These are phyloP conservation scores for Xylona heveae DNA, from an alignment of 495 filamentous ascomycete species.

Conservation along the genomic window DNA sequence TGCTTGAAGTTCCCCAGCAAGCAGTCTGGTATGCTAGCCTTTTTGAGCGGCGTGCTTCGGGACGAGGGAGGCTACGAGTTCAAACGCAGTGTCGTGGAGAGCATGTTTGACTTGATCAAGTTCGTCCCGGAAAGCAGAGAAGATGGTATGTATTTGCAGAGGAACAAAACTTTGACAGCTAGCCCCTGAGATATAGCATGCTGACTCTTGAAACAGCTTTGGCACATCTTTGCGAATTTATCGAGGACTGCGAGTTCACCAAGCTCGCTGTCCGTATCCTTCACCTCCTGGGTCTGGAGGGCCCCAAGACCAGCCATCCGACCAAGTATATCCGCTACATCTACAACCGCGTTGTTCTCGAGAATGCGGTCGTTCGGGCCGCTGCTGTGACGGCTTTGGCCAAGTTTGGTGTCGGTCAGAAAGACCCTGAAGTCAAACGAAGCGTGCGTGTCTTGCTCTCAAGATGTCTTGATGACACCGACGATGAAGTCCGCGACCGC, in stretches of 20 bases:
- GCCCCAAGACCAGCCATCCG: constrained; percentile 83
- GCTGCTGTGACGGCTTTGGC: constrained; percentile 89
- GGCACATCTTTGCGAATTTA: constrained; percentile 94
- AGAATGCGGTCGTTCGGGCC: constrained; percentile 89
- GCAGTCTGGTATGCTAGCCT: constrained; percentile 91
- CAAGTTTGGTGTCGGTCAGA: constrained; percentile 94
- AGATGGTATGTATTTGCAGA: constrained; percentile 35
- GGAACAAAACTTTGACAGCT: no score
- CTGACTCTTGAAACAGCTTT: constrained; percentile 36
- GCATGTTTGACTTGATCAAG: constrained; percentile 98
- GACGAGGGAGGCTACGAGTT: constrained; percentile 98
- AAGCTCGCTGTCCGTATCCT: constrained; percentile 92
- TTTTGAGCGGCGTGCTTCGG: constrained; percentile 82
- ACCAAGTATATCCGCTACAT: constrained; percentile 99
- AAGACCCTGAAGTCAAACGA: constrained; percentile 87
- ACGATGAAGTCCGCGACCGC: constrained; percentile 94
- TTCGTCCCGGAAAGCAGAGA: constrained; percentile 97
- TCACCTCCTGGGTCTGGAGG: constrained; percentile 82
- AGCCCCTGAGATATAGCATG: constrained; percentile 1
- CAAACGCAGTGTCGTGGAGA: constrained; percentile 92
- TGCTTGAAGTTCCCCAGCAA: constrained; percentile 97
- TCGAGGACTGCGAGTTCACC: constrained; percentile 98
- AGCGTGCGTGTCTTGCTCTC: constrained; percentile 86
- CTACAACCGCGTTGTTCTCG: constrained; percentile 93
- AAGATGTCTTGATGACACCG: constrained; percentile 85